phyloP scores from a whole-genome alignment of 1,139 yeast genomes.

The Hanseniaspora uvarum region DNA sequence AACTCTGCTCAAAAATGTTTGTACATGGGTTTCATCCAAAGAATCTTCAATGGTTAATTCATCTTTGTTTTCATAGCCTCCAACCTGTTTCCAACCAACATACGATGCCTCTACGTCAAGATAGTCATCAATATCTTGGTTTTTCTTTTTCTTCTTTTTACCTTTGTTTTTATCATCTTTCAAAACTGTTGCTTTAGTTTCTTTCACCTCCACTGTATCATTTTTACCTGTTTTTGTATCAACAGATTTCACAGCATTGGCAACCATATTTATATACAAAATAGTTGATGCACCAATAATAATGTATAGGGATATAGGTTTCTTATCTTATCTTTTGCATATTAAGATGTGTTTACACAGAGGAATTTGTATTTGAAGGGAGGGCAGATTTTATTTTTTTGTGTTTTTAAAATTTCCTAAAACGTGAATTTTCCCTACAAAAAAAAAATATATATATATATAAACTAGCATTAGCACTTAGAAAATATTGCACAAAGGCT shows the following conservation, averaged over 20 bases:
- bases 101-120: constrained; percentile 52
- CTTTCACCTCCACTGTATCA: constrained; percentile 4
- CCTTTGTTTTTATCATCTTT: constrained; percentile 21
- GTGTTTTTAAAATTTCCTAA: too few relatives aligned
- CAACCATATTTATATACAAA: constrained; percentile 7
- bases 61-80: constrained; percentile 70
- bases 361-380: too few relatives aligned
- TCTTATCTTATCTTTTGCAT: too few relatives aligned
- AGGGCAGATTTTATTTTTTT: too few relatives aligned
- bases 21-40: constrained; percentile 52
- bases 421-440: too few relatives aligned
- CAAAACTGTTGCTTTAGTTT: constrained; percentile 14
- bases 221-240: not conserved
- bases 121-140: constrained; percentile 31
- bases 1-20: constrained; percentile 54
- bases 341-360: too few relatives aligned
- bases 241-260: not conserved
- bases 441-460: too few relatives aligned
- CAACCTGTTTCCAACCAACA: constrained; percentile 91
- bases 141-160: constrained; percentile 29
- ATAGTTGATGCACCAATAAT: not conserved
- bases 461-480: too few relatives aligned
- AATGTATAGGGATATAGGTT: not conserved
- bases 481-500: too few relatives aligned
- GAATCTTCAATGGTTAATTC: constrained; percentile 59